A percentile compares a stretch with the other conserved stretches of the same genome.
phyloP scores from a whole-genome alignment of 768 basidiomycete species.

The Boletus rubescentipes region DNA sequence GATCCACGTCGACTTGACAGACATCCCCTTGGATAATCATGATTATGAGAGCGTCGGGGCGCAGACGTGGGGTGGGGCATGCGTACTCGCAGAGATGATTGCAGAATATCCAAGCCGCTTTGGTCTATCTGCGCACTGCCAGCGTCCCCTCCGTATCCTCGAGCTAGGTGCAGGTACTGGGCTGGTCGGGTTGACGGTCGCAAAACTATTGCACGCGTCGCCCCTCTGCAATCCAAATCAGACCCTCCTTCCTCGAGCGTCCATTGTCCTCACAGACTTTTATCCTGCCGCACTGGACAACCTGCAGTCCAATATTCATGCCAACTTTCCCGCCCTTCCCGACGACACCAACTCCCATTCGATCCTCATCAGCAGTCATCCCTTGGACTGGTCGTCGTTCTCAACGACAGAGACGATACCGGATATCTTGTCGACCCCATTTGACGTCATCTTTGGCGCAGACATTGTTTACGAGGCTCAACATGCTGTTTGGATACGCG shows the following conservation, averaged over 20 bases:
- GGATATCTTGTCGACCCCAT: constrained; percentile 33
- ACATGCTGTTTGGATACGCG: constrained; percentile 48
- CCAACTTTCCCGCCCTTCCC: constrained; percentile 25
- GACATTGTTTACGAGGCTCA: constrained; percentile 54
- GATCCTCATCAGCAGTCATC: constrained; percentile 25
- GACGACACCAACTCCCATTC: background rate
- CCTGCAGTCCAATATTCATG: constrained; percentile 41
- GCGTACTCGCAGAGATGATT: constrained; percentile 75
- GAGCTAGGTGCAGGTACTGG: constrained; percentile 63
- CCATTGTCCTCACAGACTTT: constrained; percentile 49
- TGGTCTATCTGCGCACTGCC: constrained; percentile 31
- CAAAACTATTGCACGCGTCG: constrained; percentile 29
- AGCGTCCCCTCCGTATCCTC: constrained; percentile 37
- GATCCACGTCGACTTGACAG: constrained; percentile 51
- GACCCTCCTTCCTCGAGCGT: constrained; percentile 3
- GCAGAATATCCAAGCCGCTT: constrained; percentile 55
- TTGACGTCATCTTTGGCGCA: constrained; percentile 52
- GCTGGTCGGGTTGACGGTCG: constrained; percentile 44
- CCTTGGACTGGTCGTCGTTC: constrained; percentile 42
- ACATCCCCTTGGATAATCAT: constrained; percentile 67
- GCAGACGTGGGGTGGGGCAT: constrained; percentile 89
- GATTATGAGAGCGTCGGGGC: constrained; percentile 75
- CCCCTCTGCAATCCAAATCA: background rate
- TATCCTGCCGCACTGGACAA: constrained; percentile 50
- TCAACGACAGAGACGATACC: constrained; percentile 11